Conservation (phyloP, 2,329 filamentous ascomycete genomes). For the Huntiella decipiens region DNA sequence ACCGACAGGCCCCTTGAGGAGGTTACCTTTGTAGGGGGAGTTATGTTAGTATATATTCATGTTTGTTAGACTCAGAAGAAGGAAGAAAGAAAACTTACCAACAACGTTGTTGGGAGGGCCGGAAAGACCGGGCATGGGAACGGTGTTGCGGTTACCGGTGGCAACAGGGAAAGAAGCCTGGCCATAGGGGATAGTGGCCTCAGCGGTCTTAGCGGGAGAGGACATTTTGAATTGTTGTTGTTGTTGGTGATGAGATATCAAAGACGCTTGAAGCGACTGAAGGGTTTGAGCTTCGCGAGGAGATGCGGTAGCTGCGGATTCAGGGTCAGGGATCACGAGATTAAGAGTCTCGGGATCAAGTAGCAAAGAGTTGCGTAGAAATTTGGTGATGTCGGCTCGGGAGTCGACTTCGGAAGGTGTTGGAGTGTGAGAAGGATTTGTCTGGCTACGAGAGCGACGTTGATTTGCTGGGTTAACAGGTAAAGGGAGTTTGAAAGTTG, state of each 20-base stretch:
- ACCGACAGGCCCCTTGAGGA: slow-evolving; percentile 38
- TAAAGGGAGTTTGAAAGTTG: slow-evolving; percentile 12
- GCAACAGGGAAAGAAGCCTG: slow-evolving; percentile 16
- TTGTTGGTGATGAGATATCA: slow-evolving; percentile 9
- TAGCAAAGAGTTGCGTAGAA: slow-evolving; percentile 6
- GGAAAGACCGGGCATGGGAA: slow-evolving; percentile 20
- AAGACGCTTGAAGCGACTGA: slow-evolving; percentile 6
- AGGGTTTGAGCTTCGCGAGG: slow-evolving; percentile 3
- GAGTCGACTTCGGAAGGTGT: slow-evolving; percentile 7
- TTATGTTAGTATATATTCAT: neutral
- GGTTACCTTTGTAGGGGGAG: slow-evolving; percentile 22
- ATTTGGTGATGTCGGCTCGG: slow-evolving; percentile 4
- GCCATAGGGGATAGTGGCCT: slow-evolving; percentile 14
- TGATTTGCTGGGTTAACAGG: slow-evolving; percentile 11
- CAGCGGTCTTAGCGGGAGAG: slow-evolving; percentile 15
- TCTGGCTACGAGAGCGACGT: slow-evolving; percentile 8
- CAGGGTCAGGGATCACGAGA: slow-evolving; percentile 7
- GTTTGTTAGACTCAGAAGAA: neutral
- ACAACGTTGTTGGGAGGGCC: slow-evolving; percentile 18
- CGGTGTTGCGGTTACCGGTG: slow-evolving; percentile 15
- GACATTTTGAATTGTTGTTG: slow-evolving; percentile 12
- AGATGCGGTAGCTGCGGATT: neutral
- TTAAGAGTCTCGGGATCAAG: slow-evolving; percentile 30
- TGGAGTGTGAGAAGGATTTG: slow-evolving; percentile 1
- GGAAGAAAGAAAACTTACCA: slow-evolving; percentile 13